Evolutionary conservation across 169 alveolate species (phyloP).

Genomic region (Condylostoma magnum): DNA sequence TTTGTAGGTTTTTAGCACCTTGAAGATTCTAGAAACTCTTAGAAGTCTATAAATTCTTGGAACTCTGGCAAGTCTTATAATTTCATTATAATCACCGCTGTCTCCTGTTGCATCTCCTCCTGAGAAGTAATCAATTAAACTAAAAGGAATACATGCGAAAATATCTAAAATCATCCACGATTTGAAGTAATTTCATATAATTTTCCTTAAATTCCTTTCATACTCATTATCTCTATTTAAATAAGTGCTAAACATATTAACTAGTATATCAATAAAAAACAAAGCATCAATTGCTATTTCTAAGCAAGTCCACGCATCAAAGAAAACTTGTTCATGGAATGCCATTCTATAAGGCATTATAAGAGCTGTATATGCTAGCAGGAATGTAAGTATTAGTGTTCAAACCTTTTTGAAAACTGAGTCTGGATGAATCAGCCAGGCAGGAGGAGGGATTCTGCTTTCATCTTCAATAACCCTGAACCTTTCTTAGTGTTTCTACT

Average conservation of each 20-base stretch:
- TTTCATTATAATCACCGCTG: background rate
- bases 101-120: background rate
- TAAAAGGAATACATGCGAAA: background rate
- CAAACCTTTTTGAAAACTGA: constrained; percentile 9
- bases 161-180: constrained; percentile 14
- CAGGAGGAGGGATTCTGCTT: no score
- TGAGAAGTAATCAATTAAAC: background rate
- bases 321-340: background rate
- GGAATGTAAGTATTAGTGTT: background rate
- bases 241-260: constrained; percentile 4
- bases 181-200: constrained; percentile 2
- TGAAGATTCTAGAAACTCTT: constrained; percentile 1
- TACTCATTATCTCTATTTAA: background rate
- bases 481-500: background rate
- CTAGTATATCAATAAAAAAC: constrained; percentile 3
- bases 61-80: background rate
- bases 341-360: constrained; percentile 12
- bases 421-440: no score
- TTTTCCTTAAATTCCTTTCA: background rate
- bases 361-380: background rate
- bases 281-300: constrained; percentile 8
- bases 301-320: background rate
- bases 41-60: constrained; percentile 12
- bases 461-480: background rate
- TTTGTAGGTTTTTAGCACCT: background rate